These are phyloP conservation scores for Tolypocladium sp. DNA, from an alignment of 2,329 filamentous ascomycete genomes.

Conservation along the genomic window DNA sequence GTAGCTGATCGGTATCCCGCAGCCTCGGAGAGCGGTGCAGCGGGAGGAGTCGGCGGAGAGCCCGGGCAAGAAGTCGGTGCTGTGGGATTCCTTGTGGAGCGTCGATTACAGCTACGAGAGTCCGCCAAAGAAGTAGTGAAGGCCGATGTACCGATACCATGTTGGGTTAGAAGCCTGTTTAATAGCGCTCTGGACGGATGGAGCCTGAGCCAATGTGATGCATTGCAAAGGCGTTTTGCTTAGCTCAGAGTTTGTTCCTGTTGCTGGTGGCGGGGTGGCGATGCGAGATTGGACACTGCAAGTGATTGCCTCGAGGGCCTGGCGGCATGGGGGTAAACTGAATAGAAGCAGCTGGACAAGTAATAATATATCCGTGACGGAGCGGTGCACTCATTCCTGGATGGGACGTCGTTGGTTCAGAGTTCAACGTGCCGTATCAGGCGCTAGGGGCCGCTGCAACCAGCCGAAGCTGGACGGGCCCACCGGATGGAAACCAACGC, in stretches of 20 bases:
- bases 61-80: slow-evolving; percentile 40
- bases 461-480: not conserved
- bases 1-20: slow-evolving; percentile 19
- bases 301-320: too few species aligned
- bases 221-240: too few species aligned
- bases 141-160: not conserved
- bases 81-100: slow-evolving; percentile 56
- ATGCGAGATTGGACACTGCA: too few species aligned
- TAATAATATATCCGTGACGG: not conserved
- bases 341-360: too few species aligned
- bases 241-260: too few species aligned
- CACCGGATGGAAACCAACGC: not conserved
- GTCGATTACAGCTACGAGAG: slow-evolving; percentile 48
- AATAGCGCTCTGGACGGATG: not conserved
- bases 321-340: too few species aligned
- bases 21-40: slow-evolving; percentile 19
- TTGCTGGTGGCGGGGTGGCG: too few species aligned
- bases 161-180: not conserved
- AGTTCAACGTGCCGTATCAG: not conserved
- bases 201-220: too few species aligned
- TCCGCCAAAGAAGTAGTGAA: slow-evolving; percentile 15
- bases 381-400: not conserved
- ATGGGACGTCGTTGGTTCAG: not conserved
- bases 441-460: not conserved
- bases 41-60: slow-evolving; percentile 31